Base-by-base conservation (phyloP, 768 basidiomycete genomes). In the Kwoniella botswanensis region DNA sequence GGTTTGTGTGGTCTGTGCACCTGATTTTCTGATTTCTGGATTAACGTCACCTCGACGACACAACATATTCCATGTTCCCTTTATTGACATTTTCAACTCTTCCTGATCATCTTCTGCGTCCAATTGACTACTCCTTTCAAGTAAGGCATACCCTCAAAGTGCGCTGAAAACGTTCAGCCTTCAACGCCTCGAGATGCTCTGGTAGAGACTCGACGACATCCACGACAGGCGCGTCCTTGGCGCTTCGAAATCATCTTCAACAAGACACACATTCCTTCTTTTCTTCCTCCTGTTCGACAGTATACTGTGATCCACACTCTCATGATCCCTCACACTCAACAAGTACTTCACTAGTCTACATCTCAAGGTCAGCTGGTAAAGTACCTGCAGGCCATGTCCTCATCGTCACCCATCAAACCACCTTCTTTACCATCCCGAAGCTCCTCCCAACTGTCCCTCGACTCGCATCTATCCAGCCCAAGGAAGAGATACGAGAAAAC, bases 381-480 rank as follows among this genome's bases (percentile, higher is more conserved):
- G 35, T 24, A 24, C 4, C 15, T 41, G 46, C 46, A 64, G 50
- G 63, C 53, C 43, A 67, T 67, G 65, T 59, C 65, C 26, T 46
- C 46, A 9, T 46, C 46, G 12, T 67, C 65, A 57, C 56, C 65
- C 46, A 41, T 35, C 29, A 67, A 58, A 67, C 42, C 65, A 44
- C 65, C 57, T 46, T 67, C 65, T 18, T 2, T 58, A 3, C 57
- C 65, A 12, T 67, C 65, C 41, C 9, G 65, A 35, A 67, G 65
- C 13, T 67, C 65, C 26, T 67, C 65, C 3, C 65, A 67, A 24
- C 43, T 67, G 4, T 67, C 65, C 7, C 65, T 67, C 29, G 65
- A 67, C 35, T 67, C 65, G n/a, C 65, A 67, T 26, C 43, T 67
- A 29, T 67, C 65, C 41, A 67, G 65, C 35, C 65, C 65, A 4